These are phyloP conservation scores for Fusarium guadeloupense DNA, from an alignment of 2,329 filamentous ascomycete genomes.

Conservation along the genomic window DNA sequence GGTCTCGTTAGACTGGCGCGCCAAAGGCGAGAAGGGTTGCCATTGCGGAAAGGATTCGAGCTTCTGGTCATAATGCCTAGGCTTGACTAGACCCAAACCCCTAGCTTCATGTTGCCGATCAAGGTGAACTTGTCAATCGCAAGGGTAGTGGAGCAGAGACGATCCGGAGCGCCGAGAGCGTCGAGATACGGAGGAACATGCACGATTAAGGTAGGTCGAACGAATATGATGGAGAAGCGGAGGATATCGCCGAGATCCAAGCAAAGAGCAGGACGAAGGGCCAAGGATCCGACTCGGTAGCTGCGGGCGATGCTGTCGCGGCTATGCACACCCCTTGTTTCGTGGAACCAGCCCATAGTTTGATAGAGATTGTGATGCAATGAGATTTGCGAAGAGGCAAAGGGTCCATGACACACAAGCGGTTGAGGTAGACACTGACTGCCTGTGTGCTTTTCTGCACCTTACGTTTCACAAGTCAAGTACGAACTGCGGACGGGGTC, in stretches of 20 bases:
- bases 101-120: constrained; percentile 30
- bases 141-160: constrained; percentile 28
- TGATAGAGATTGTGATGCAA: constrained; percentile 14
- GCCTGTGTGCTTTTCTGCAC: too few species aligned
- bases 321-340: constrained; percentile 34
- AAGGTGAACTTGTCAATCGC: constrained; percentile 9
- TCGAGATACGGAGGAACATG: constrained; percentile 37
- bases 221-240: constrained; percentile 20
- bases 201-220: constrained; percentile 37
- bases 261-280: constrained; percentile 14
- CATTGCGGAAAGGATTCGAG: constrained; percentile 13
- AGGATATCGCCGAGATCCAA: constrained; percentile 21
- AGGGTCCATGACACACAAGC: not conserved
- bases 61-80: constrained; percentile 1
- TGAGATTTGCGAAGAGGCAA: constrained; percentile 16
- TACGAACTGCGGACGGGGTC: too few species aligned
- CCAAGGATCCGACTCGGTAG: constrained; percentile 25
- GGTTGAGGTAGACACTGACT: too few species aligned
- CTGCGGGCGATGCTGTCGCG: constrained; percentile 13
- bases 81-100: constrained; percentile 5
- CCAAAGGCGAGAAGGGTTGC: not conserved
- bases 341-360: not conserved
- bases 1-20: constrained; percentile 2
- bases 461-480: too few species aligned
- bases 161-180: constrained; percentile 29